These are phyloP conservation scores for Coemansia sp. DNA, from an alignment of 192 early-diverging fungal species.

Conservation along the genomic window DNA sequence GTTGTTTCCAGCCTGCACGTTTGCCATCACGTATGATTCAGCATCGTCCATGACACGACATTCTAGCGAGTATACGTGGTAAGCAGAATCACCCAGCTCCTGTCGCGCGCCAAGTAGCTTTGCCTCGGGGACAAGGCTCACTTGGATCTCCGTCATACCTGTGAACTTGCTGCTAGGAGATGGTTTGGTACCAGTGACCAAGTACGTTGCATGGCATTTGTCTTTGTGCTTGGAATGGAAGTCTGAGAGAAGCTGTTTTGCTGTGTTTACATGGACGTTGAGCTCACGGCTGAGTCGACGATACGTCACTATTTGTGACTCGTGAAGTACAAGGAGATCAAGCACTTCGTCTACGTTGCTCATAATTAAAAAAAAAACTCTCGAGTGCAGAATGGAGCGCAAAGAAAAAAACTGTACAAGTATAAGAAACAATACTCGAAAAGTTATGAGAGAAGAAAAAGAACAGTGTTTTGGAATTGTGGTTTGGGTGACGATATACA, in stretches of 20 bases:
- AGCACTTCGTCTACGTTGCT: slow-evolving; percentile 29
- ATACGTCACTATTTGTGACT: slow-evolving; percentile 48
- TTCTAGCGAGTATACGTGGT: slow-evolving; percentile 44
- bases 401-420: no score
- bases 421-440: background rate
- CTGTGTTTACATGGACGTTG: slow-evolving; percentile 38
- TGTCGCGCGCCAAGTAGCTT: slow-evolving; percentile 19
- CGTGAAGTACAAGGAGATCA: slow-evolving; percentile 32
- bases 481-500: no score
- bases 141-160: slow-evolving; percentile 14
- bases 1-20: slow-evolving; percentile 28
- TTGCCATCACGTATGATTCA: slow-evolving; percentile 28
- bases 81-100: slow-evolving; percentile 17
- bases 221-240: slow-evolving; percentile 32
- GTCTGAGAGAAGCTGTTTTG: slow-evolving; percentile 36
- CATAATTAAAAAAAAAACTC: background rate
- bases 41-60: slow-evolving; percentile 8
- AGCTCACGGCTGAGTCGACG: slow-evolving; percentile 51
- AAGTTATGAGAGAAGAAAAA: no score
- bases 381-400: background rate
- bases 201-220: slow-evolving; percentile 41
- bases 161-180: background rate
- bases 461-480: no score
- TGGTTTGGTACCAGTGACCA: slow-evolving; percentile 22
- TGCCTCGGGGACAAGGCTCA: slow-evolving; percentile 29